Base-by-base conservation (phyloP, 352 stramenopile genomes). In the Saprolegnia diclina region DNA sequence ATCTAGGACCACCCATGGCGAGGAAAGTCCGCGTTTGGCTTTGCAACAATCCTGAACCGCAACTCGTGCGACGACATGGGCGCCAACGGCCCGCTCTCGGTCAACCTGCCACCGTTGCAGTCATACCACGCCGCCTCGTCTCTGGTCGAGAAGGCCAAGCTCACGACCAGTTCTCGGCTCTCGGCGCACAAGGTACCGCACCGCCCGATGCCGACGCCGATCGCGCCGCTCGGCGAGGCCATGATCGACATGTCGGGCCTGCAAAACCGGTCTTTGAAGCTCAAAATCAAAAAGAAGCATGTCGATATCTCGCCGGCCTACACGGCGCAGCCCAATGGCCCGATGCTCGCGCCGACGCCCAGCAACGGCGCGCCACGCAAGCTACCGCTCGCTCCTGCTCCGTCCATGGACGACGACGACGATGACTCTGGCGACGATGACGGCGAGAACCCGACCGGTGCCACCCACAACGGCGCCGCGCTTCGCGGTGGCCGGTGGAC, bases 401-500 rank as follows among this genome's bases (percentile, higher is more conserved):
- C 54, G 4, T 71, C 22, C 24, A 19, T 53, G 9, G 56, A 68
- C 32, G 29, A 68, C 7, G 52, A 56, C 7, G 66, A 63, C 42
- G 56, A 61, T 38, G 45, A 68, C 22, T 52, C 42, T 1, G 71
- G 63, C 10, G 83, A 89, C 3, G 68, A 81, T n/a, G 83, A 89
- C 38, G 72, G 80, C 18, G 78, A 86, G 22, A 35, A 64, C 50
- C 37, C 69, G 3, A 73, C 74, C 44, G 85, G 16, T 11, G 46
- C 63, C 10, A 45, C 44, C 11, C 54, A 52, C 18, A 18, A 21
- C 35, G 63, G 63, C 50, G 45, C 63, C 16, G 65, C 86, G 21
- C 89, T 94, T 38, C 87, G 87, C 13, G 87, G 86, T 18, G 87
- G 87, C 0, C 83, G 87, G 24, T 95, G 87, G 87, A 92, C 83